These are phyloP conservation scores for Ustilago xerochloae DNA, from an alignment of 1,284 basidiomycete genomes.

Conservation along the genomic window DNA sequence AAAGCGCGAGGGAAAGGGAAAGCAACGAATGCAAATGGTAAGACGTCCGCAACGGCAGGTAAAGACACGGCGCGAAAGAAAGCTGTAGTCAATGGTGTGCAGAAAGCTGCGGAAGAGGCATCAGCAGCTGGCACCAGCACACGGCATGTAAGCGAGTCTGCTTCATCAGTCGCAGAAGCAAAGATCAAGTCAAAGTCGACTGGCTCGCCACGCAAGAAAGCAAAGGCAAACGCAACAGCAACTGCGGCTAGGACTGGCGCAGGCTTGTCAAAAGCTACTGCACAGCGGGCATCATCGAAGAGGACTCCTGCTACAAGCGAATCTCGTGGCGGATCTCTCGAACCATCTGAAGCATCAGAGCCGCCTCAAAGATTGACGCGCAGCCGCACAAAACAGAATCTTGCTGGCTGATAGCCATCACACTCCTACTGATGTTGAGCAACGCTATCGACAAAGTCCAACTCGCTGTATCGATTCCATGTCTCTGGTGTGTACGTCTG, in stretches of 20 bases:
- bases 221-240: not conserved
- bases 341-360: constrained; percentile 9
- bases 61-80: not conserved
- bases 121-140: not conserved
- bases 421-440: too few relatives aligned
- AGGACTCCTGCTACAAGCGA: constrained; percentile 1
- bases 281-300: constrained; percentile 6
- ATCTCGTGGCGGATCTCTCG: constrained; percentile 11
- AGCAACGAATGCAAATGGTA: not conserved
- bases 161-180: not conserved
- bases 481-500: too few relatives aligned
- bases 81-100: not conserved
- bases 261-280: not conserved
- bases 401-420: constrained; percentile 13
- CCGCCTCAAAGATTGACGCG: constrained; percentile 30
- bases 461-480: too few relatives aligned
- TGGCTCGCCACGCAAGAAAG: constrained; percentile 10
- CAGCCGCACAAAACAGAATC: constrained; percentile 38
- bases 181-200: not conserved
- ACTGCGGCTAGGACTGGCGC: not conserved
- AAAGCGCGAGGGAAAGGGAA: constrained; percentile 7
- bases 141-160: not conserved
- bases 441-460: too few relatives aligned
- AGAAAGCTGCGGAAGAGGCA: not conserved
- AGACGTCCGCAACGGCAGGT: not conserved